Evolutionary conservation across 495 filamentous ascomycete genomes (phyloP).

Genomic region (Neurospora sp.): DNA sequence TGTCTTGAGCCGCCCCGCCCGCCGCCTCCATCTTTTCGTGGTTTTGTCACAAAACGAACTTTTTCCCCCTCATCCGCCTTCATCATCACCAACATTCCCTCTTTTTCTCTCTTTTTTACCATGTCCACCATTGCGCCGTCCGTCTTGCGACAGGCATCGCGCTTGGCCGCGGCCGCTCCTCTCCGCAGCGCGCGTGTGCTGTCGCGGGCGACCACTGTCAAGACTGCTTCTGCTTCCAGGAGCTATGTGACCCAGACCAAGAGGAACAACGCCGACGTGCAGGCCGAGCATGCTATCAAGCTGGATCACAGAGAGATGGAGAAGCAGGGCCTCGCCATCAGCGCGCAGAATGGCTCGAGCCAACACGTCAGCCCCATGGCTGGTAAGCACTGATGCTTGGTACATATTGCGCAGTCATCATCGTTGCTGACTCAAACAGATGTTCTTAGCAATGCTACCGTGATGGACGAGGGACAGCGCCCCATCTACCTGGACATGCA

Average conservation of each 20-base stretch:
- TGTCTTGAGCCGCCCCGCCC: neutral
- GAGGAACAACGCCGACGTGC: slow-evolving; percentile 69
- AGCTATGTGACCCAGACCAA: slow-evolving; percentile 81
- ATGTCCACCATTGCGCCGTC: slow-evolving; percentile 68
- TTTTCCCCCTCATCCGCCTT: slow-evolving; percentile 1
- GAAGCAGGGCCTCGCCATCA: slow-evolving; percentile 53
- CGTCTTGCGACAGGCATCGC: slow-evolving; percentile 69
- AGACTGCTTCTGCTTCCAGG: slow-evolving; percentile 29
- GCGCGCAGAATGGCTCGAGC: slow-evolving; percentile 42
- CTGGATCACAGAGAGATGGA: slow-evolving; percentile 76
- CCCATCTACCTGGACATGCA: slow-evolving; percentile 99
- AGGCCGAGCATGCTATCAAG: slow-evolving; percentile 69
- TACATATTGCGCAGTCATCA: neutral
- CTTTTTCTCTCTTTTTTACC: slow-evolving; percentile 7
- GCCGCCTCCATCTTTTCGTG: neutral
- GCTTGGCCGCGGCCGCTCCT: slow-evolving; percentile 47
- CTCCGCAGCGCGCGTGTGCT: slow-evolving; percentile 34
- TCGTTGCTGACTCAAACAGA: slow-evolving; percentile 22
- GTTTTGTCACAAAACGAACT: neutral
- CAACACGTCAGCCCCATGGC: slow-evolving; percentile 70
- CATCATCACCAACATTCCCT: slow-evolving; percentile 1
- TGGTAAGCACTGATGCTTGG: slow-evolving; percentile 29
- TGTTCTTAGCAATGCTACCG: slow-evolving; percentile 81
- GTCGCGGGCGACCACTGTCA: slow-evolving; percentile 32
- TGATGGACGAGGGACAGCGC: slow-evolving; percentile 88